Base-by-base conservation (phyloP, 2,329 filamentous ascomycete genomes). In the Fusarium sp. region DNA sequence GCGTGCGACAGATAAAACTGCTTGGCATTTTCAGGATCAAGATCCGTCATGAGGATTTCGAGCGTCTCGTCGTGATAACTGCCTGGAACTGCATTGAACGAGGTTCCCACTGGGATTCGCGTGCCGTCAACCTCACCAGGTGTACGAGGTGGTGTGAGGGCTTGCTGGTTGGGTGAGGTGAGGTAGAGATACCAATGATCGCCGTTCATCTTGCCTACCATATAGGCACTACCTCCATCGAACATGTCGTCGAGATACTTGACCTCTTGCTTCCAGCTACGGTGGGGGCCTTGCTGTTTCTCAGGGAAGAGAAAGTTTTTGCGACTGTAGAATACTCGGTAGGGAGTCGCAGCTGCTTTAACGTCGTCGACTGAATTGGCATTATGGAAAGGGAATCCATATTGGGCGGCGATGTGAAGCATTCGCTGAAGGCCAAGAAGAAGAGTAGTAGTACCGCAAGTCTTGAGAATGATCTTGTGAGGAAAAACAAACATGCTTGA, bases 401-500 rank as follows among this genome's bases (percentile, higher is more conserved):
- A 88, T 53, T 91, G 83, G 50, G 94, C 93, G 33, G 96, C 96
- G 78, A 98, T 97, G 80, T 97, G 94, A 58, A 99, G 87, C 81
- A 99, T 92, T 74, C 94, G 93, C 74, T 94, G 93, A 48, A 99
- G 88, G 23, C 96, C 96, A 50, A 93, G 91, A 10, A 99, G 89
- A 57, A 99, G 85, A 5, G 96, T 99, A 17, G 96, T 99, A 27
- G 96, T 99, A 67, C 96, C 96, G 78, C 96, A 99, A 11, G 96
- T 99, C 89, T 99, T 99, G 74, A 99, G 86, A 67, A 99, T 97
- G 71, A 99, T 89, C 87, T 99, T 99, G 89, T 99, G 96, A n/a
- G 95, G 94, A 82, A 97, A 99, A 76, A 99, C 94, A 80, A 99
- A 99, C 95, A 99, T 97, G 92, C 96, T 98, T 42, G 96, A 98